These are phyloP conservation scores for Pleoardoris graminearum DNA, from an alignment of 2,329 filamentous ascomycete species.

Conservation along the genomic window DNA sequence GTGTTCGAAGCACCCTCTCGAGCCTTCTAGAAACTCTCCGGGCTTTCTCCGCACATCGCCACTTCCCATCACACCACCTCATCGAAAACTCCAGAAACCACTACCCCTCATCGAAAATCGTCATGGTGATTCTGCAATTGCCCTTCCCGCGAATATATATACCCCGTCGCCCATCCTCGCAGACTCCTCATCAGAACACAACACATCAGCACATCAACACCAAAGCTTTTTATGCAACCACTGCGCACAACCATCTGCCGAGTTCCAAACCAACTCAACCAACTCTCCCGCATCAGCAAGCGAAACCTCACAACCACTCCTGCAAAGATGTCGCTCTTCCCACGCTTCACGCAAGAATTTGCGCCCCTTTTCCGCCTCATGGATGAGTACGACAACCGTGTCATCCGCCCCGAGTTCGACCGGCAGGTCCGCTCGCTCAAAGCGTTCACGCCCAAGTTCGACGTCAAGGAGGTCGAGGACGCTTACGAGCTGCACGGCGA, in stretches of 20 bases:
- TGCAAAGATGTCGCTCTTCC: constrained; percentile 48
- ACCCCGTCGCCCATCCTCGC: constrained; percentile 8
- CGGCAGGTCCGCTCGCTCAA: constrained; percentile 41
- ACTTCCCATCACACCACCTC: constrained; percentile 9
- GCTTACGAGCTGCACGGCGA: constrained; percentile 79
- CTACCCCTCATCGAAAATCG: neutral
- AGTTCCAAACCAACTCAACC: constrained; percentile 35
- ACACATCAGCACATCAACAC: constrained; percentile 23
- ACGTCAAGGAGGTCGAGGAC: constrained; percentile 70
- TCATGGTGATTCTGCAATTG: constrained; percentile 2
- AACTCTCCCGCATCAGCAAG: constrained; percentile 30
- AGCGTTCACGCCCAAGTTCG: constrained; percentile 76
- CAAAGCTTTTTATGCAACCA: constrained; percentile 42
- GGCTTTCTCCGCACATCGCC: constrained; percentile 11
- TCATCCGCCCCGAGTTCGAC: constrained; percentile 32
- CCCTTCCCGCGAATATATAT: constrained; percentile 7
- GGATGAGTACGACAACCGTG: constrained; percentile 51
- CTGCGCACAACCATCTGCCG: constrained; percentile 37
- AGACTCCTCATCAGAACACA: constrained; percentile 30
- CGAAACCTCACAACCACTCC: constrained; percentile 28
- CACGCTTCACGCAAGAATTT: constrained; percentile 47
- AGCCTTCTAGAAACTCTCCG: constrained; percentile 12
- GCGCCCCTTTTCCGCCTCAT: constrained; percentile 53
- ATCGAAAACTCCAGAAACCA: neutral
- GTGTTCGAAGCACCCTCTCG: constrained; percentile 1